These are phyloP conservation scores for Botrytis elliptica DNA, from an alignment of 2,329 filamentous ascomycete genomes.

Conservation along the genomic window DNA sequence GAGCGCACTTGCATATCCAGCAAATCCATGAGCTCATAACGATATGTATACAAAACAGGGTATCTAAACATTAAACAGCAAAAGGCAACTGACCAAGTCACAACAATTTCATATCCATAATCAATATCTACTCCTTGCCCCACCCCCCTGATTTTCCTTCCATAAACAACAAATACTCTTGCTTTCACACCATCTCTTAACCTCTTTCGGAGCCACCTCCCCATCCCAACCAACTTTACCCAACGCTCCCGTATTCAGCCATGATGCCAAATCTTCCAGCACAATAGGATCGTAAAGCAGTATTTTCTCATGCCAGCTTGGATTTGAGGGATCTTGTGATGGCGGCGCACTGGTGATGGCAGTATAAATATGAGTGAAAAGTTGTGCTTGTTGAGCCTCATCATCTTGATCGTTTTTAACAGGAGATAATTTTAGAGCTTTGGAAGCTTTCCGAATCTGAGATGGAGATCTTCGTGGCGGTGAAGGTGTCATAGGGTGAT, in stretches of 20 bases:
- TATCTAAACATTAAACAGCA: neutral
- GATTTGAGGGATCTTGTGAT: constrained; percentile 49
- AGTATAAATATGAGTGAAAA: constrained; percentile 55
- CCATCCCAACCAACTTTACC: constrained; percentile 62
- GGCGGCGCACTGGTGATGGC: constrained; percentile 54
- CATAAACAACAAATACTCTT: constrained; percentile 82
- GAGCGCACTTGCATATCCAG: neutral
- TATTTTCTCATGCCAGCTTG: constrained; percentile 89
- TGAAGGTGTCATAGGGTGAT: constrained; percentile 34
- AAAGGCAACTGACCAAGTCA: neutral
- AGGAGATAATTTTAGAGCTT: constrained; percentile 24
- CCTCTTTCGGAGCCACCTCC: constrained; percentile 61
- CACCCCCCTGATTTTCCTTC: constrained; percentile 44
- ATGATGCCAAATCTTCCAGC: constrained; percentile 78
- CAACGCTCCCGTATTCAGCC: constrained; percentile 74
- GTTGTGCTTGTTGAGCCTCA: constrained; percentile 43
- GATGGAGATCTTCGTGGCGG: constrained; percentile 32
- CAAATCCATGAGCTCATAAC: neutral
- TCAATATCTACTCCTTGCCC: constrained; percentile 35
- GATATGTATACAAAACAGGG: neutral
- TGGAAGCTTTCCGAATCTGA: constrained; percentile 25
- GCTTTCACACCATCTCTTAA: constrained; percentile 87
- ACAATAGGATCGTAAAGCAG: constrained; percentile 89
- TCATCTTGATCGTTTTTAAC: constrained; percentile 20
- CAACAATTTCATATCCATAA: neutral